phyloP scores from a whole-genome alignment of 495 filamentous ascomycete species.

The Lophium mytilinum region DNA sequence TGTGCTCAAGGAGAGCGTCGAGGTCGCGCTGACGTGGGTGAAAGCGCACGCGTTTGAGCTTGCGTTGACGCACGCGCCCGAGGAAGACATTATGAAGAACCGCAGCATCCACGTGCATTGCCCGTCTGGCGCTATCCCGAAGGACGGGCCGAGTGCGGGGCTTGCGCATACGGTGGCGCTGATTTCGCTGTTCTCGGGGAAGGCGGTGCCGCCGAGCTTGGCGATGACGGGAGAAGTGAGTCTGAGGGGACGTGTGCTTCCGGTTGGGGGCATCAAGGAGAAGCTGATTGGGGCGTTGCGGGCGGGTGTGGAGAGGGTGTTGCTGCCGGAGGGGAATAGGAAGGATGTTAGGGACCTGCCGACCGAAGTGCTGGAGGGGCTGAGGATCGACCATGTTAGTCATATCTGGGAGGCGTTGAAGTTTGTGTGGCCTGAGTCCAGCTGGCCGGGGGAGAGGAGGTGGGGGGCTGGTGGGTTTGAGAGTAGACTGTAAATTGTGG shows the following conservation, averaged over 20 bases:
- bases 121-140: slow-evolving; percentile 88
- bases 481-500: slow-evolving; percentile 2
- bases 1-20: slow-evolving; percentile 93
- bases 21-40: slow-evolving; percentile 93
- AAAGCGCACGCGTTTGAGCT: slow-evolving; percentile 92
- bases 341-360: slow-evolving; percentile 94
- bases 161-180: slow-evolving; percentile 90
- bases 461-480: slow-evolving; percentile 4
- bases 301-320: slow-evolving; percentile 89
- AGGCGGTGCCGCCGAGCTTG: slow-evolving; percentile 80
- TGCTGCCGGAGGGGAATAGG: slow-evolving; percentile 79
- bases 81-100: slow-evolving; percentile 92
- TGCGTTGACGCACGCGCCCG: slow-evolving; percentile 68
- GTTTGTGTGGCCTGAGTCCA: slow-evolving; percentile 20
- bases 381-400: slow-evolving; percentile 77
- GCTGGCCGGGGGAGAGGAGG: slow-evolving; percentile 4
- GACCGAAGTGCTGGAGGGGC: slow-evolving; percentile 75
- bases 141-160: slow-evolving; percentile 83
- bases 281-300: slow-evolving; percentile 92
- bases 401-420: slow-evolving; percentile 22
- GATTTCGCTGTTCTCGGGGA: slow-evolving; percentile 83
- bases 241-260: slow-evolving; percentile 77
- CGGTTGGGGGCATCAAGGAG: slow-evolving; percentile 96
- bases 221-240: slow-evolving; percentile 98
- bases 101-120: slow-evolving; percentile 95